Evolutionary conservation across 805 yeast genomes (phyloP).

Genomic region (Wickerhamiella sergipiensis): DNA sequence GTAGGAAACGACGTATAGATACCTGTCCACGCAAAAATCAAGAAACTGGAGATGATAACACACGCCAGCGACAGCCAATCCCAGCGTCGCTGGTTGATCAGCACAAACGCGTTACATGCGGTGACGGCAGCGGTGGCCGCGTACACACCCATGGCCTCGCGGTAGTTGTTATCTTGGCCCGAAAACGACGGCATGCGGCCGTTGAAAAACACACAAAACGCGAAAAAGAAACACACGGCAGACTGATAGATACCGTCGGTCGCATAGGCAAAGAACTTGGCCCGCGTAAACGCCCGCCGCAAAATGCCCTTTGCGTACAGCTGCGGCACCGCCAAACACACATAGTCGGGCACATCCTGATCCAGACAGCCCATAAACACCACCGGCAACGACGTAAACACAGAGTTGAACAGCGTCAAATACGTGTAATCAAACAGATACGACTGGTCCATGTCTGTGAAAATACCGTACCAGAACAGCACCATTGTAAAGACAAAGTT

Average conservation of each 20-base stretch:
- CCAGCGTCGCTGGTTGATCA: constrained; percentile 63
- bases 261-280: constrained; percentile 48
- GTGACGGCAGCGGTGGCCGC: constrained; percentile 48
- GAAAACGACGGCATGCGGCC: constrained; percentile 30
- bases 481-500: constrained; percentile 62
- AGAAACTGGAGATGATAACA: constrained; percentile 38
- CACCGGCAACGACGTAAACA: constrained; percentile 69
- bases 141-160: constrained; percentile 59
- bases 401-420: constrained; percentile 65
- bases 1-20: constrained; percentile 45
- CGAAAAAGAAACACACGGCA: constrained; percentile 52
- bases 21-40: constrained; percentile 69
- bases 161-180: constrained; percentile 48
- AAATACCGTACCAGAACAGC: constrained; percentile 65
- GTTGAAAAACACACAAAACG: constrained; percentile 40
- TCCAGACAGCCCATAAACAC: constrained; percentile 59
- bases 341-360: constrained; percentile 58
- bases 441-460: constrained; percentile 57
- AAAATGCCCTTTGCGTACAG: constrained; percentile 55
- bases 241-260: constrained; percentile 62
- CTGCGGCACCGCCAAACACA: constrained; percentile 56
- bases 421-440: constrained; percentile 67
- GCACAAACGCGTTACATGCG: constrained; percentile 50
- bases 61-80: constrained; percentile 53
- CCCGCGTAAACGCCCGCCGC: constrained; percentile 47